A percentile compares a stretch with the other conserved stretches of the same genome.
These are phyloP conservation scores for Cadophora sp. DNA, from an alignment of 2,329 filamentous ascomycete genomes.

Conservation along the genomic window DNA sequence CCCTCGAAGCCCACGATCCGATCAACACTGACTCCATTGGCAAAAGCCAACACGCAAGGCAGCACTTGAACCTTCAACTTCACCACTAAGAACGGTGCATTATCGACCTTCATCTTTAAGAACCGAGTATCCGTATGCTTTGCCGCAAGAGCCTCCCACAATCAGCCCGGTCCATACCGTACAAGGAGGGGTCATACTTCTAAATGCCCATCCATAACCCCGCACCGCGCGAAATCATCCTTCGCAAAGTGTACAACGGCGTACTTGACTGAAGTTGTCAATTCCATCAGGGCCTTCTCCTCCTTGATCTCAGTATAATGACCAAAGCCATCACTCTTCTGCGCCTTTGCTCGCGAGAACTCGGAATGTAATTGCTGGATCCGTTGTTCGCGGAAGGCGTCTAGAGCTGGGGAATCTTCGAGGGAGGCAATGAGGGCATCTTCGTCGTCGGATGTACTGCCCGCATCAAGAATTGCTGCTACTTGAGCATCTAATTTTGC, in stretches of 20 bases:
- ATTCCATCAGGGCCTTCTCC: constrained; percentile 62
- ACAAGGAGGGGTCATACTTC: constrained; percentile 35
- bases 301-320: constrained; percentile 62
- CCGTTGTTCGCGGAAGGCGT: constrained; percentile 62
- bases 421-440: constrained; percentile 64
- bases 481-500: constrained; percentile 57
- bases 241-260: constrained; percentile 51
- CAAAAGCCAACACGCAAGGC: constrained; percentile 63
- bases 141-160: constrained; percentile 53
- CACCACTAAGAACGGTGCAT: constrained; percentile 64
- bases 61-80: constrained; percentile 63
- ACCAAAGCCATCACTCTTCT: constrained; percentile 58
- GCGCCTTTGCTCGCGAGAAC: constrained; percentile 56
- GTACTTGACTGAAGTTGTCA: constrained; percentile 49
- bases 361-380: constrained; percentile 64
- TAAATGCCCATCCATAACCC: constrained; percentile 51
- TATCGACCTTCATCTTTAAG: constrained; percentile 64
- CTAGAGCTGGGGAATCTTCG: constrained; percentile 57
- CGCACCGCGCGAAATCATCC: constrained; percentile 50
- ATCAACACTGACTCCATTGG: constrained; percentile 61
- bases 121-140: constrained; percentile 66
- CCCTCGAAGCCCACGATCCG: constrained; percentile 66
- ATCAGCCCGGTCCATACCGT: constrained; percentile 8
- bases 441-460: constrained; percentile 55
- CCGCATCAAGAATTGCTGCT: constrained; percentile 54